Evolutionary conservation across 352 stramenopile species (phyloP), one percentile per base, ranked within the genome.

Genomic region (Pythium rishiriense): DNA sequence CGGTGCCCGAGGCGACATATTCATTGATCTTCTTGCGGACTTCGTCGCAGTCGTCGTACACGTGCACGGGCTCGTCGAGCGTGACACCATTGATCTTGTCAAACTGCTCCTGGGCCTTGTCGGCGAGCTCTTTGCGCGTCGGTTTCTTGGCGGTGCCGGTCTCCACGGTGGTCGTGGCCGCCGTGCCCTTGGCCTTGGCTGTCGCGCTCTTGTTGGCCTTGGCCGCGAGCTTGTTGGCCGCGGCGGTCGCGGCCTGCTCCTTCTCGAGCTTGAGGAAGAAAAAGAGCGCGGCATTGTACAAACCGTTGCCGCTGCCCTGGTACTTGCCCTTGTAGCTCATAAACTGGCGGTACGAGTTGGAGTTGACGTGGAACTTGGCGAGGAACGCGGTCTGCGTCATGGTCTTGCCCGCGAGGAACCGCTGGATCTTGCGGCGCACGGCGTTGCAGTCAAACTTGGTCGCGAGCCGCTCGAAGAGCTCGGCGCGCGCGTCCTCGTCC

Each of bases 1-100:
- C 39, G 0, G 26, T 64, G 51, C 82, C 81, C 46, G 69, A 66
- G 5, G 64, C 66, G 57, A 82, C 47, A 24, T 83, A 62, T 24
- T 69, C 68, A 47, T 75, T 63, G 49, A 85, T 74, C 43, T 87
- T 81, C 56, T 77, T 76, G 48, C 79, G 74, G 49, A 87, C 59
- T 9, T 75, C 75, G 26, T 87, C 76, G 50, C 76, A 87, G 57
- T 87, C 73, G 64, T 87, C 79, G 43, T 56, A 87, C 55, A 87
- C 74, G 24, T 73, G 66, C 21, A 87, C 64, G 17, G 64, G 52
- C 48, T 79, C 74, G 31, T 76, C 51, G 10, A 87, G 47, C 33
- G 66, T 21, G n/a, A 85, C 66, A 4, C 70, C 58, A n/a, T 71
- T 35, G 57, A 83, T 68, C 31, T 78, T 70, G 39, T 75, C 49